Evolutionary conservation across 352 stramenopile genomes (phyloP).

Genomic region (Pythium pectinolyticum): DNA sequence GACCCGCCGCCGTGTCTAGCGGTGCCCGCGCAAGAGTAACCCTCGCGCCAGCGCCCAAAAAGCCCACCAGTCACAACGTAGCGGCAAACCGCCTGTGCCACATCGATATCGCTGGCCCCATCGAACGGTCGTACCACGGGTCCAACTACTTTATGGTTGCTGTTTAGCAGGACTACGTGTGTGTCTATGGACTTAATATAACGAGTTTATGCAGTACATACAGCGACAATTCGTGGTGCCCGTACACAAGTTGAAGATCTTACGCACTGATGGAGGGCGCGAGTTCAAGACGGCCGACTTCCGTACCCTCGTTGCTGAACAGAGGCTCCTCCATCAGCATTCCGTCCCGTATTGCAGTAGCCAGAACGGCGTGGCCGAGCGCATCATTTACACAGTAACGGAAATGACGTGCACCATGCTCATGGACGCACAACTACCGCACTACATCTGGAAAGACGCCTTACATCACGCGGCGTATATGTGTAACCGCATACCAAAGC

Average conservation of each 20-base stretch:
- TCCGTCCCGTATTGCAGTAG: conserved; percentile 10
- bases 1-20: neutral
- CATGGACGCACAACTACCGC: no score
- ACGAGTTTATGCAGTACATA: neutral
- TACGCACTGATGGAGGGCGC: conserved; percentile 22
- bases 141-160: neutral
- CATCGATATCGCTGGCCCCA: neutral
- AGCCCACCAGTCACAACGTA: no score
- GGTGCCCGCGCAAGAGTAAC: no score
- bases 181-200: neutral
- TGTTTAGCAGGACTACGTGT: neutral
- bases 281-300: conserved; percentile 20
- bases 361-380: conserved; percentile 27
- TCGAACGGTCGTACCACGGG: neutral
- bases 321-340: conserved; percentile 18
- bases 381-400: conserved; percentile 20
- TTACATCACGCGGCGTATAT: neutral
- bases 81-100: neutral
- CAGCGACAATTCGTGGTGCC: neutral
- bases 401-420: conserved; percentile 22
- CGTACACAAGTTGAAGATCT: neutral
- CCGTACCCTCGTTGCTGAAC: neutral
- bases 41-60: no score
- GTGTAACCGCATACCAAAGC: neutral
- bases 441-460: conserved; percentile 14